phyloP scores from a whole-genome alignment of 2,329 filamentous ascomycete genomes.

The Xylaria multiplex region DNA sequence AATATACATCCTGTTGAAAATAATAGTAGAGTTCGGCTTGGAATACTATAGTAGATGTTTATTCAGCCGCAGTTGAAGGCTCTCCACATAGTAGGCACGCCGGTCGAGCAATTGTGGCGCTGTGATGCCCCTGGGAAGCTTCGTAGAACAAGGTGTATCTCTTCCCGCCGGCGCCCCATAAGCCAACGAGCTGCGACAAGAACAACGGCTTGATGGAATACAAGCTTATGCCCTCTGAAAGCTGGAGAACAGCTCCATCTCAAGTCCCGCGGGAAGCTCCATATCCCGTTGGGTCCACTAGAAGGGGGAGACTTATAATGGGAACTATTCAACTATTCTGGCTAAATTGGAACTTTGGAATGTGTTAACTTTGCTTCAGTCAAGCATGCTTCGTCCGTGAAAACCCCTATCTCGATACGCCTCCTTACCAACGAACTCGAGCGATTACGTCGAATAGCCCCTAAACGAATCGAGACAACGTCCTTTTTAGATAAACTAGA shows the following conservation, averaged over 20 bases:
- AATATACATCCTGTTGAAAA: background rate
- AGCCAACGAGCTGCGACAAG: conserved; percentile 7
- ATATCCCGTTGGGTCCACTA: conserved; percentile 25
- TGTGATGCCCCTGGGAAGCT: conserved; percentile 12
- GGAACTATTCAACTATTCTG: background rate
- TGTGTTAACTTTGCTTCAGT: conserved; percentile 1
- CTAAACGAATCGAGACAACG: background rate
- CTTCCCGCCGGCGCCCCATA: conserved; percentile 19
- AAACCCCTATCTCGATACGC: background rate
- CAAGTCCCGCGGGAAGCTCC: conserved; percentile 9
- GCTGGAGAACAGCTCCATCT: conserved; percentile 26
- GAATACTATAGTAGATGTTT: background rate
- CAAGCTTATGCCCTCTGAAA: conserved; percentile 13
- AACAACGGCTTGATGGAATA: conserved; percentile 11
- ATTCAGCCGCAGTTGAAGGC: conserved; percentile 14
- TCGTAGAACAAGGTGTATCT: conserved; percentile 9
- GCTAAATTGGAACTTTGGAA: conserved; percentile 2
- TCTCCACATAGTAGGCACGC: conserved; percentile 11
- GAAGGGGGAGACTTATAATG: conserved; percentile 6
- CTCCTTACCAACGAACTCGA: background rate
- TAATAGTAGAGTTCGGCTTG: background rate
- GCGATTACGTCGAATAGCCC: background rate
- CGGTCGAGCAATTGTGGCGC: conserved; percentile 17
- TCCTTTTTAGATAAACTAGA: background rate
- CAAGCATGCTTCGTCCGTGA: background rate